Evolutionary conservation across 2,329 filamentous ascomycete genomes (phyloP), one percentile per base, ranked within the genome.

Genomic region (Meredithiella fracta): DNA sequence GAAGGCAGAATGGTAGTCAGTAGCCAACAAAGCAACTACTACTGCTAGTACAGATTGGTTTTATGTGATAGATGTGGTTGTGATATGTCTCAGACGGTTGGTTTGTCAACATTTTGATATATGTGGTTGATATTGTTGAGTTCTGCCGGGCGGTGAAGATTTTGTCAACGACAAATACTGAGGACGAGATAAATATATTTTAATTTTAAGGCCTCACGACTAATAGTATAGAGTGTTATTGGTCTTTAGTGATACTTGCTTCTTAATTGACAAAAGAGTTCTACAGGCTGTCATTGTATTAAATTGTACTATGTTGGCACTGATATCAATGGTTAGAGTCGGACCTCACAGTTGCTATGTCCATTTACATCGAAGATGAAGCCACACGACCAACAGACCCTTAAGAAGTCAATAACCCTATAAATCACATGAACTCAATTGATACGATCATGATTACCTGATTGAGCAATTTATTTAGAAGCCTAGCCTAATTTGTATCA

Each of bases 91-190:
- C n/a, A n/a, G n/a, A n/a, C n/a, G n/a, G n/a, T n/a, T n/a, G n/a
- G n/a, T n/a, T n/a, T 15, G 23, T 26, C 4, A 49, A 25, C 20
- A 26, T 25, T 8, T 20, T 47, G 14, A 49, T 25, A 49, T 11
- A 14, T 49, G n/a, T 20, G 29, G 44, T 34, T 20, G 2, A 6
- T 40, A 42, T 55, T 53, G 56, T 58, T 58, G 56, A 58, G 47
- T 58, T 58, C 53, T 58, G 56, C 56, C 56, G 23, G 53, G 56
- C 53, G 56, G 56, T 58, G 56, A 55, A 47, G 37, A 22, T n/a
- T 20, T 34, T 34, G 5, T 5, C 5, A 5, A 34, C 29, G 11
- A 34, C 29, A 34, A 34, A 34, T 34, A 34, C 11, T 11, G 5
- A 34, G 11, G 29, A 34, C 29, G 11, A 34, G 11, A 11, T n/a